These are phyloP conservation scores for Tuber magnatum DNA, from an alignment of 495 filamentous ascomycete genomes.

Conservation along the genomic window DNA sequence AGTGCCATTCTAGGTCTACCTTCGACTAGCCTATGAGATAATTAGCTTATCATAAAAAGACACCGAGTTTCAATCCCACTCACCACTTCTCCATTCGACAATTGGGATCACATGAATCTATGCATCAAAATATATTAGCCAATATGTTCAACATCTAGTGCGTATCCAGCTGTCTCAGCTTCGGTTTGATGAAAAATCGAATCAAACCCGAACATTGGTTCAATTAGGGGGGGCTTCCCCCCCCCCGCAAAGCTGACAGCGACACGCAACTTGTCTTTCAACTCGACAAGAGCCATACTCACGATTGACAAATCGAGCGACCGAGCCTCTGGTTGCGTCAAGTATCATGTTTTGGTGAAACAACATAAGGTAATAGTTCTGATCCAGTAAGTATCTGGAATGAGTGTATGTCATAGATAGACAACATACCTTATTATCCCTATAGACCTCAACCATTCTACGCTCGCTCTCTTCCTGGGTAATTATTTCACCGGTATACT, in stretches of 20 bases:
- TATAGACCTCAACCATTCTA: conserved; percentile 85
- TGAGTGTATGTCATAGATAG: neutral
- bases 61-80: neutral
- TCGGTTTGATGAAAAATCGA: neutral
- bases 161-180: neutral
- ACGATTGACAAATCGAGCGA: conserved; percentile 93
- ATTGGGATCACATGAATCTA: conserved; percentile 87
- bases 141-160: neutral
- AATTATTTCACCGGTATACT: conserved; percentile 96
- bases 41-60: neutral
- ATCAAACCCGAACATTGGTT: conserved; percentile 3
- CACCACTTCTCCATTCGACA: conserved; percentile 87
- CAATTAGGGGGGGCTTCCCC: no score
- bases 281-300: conserved; percentile 13
- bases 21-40: conserved; percentile 59
- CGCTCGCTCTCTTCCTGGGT: conserved; percentile 86
- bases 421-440: conserved; percentile 71
- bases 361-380: conserved; percentile 95
- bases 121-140: conserved; percentile 10
- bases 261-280: neutral
- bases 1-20: conserved; percentile 94
- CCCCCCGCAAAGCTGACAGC: neutral
- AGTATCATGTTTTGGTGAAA: conserved; percentile 99
- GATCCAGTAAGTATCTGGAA: conserved; percentile 17
- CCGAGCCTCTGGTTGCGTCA: conserved; percentile 88